A percentile compares a stretch with the other conserved stretches of the same genome.
phyloP scores from a whole-genome alignment of 2,329 filamentous ascomycete species.

The Penicillium sp. region DNA sequence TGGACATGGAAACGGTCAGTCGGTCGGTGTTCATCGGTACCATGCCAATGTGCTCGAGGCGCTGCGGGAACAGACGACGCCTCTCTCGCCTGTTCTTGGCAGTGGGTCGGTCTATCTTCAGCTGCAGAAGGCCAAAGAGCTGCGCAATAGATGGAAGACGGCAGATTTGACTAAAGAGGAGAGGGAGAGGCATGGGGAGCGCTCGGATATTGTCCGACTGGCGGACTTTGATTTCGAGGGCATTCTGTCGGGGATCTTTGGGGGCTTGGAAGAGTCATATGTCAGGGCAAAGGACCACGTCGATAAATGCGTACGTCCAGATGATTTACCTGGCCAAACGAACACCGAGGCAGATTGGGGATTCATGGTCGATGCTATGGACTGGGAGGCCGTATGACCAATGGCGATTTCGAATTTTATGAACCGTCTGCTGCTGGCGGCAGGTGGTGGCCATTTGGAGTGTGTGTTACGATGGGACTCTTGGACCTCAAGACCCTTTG shows the following conservation, averaged over 20 bases:
- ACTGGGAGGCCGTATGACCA: constrained; percentile 51
- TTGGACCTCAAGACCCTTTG: too few species aligned
- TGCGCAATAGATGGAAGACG: constrained; percentile 73
- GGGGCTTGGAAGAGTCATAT: constrained; percentile 61
- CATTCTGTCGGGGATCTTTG: constrained; percentile 60
- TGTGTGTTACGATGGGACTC: not conserved
- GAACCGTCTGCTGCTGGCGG: not conserved
- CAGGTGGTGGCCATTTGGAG: not conserved
- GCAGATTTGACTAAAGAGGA: constrained; percentile 52
- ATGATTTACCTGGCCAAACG: constrained; percentile 9
- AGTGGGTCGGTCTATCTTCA: constrained; percentile 57
- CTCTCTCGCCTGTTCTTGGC: constrained; percentile 60
- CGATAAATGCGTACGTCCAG: constrained; percentile 27
- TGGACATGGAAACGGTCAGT: constrained; percentile 27
- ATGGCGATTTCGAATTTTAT: not conserved
- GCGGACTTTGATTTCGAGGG: constrained; percentile 62
- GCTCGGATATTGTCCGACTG: constrained; percentile 42
- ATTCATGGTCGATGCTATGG: constrained; percentile 63
- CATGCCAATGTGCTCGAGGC: constrained; percentile 70
- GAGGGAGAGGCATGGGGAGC: constrained; percentile 25
- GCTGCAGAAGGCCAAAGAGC: constrained; percentile 66
- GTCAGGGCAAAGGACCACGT: constrained; percentile 53
- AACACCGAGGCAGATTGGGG: constrained; percentile 52
- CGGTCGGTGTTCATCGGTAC: constrained; percentile 55
- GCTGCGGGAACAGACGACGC: constrained; percentile 59